These are phyloP conservation scores for Dionaea muscipula DNA, from an alignment of 179 eudicot genomes.

Conservation along the genomic window DNA sequence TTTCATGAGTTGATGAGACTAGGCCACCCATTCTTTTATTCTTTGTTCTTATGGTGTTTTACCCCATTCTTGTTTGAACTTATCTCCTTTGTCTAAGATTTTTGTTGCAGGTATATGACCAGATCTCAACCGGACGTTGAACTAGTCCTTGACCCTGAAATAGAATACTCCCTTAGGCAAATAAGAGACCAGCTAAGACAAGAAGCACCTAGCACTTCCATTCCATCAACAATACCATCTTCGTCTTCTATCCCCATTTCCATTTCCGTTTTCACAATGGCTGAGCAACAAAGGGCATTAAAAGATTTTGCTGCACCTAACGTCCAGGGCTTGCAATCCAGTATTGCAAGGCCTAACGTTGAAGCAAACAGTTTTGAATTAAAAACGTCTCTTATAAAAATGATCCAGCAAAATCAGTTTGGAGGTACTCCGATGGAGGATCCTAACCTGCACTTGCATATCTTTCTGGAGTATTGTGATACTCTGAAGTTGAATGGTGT, in stretches of 20 bases:
- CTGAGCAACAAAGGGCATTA: background rate
- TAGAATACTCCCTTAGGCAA: background rate
- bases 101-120: background rate
- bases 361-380: background rate
- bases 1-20: background rate
- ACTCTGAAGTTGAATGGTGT: constrained; percentile 3
- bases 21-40: background rate
- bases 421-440: background rate
- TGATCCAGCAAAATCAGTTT: constrained; percentile 1
- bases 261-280: background rate
- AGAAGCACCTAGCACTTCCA: background rate
- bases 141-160: background rate
- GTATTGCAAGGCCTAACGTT: background rate
- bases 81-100: background rate
- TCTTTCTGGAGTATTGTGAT: constrained; percentile 1
- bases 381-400: background rate
- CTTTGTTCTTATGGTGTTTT: too few species aligned
- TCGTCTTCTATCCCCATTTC: background rate
- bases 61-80: too few species aligned
- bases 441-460: background rate
- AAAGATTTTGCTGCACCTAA: background rate
- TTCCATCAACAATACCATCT: too few species aligned
- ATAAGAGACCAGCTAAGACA: background rate
- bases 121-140: background rate
- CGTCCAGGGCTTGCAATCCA: background rate